Percentiles rank a stretch among this genome's conserved stretches.
These are phyloP conservation scores for Phytophthora ohioensis DNA, from an alignment of 352 stramenopile genomes.

Conservation along the genomic window DNA sequence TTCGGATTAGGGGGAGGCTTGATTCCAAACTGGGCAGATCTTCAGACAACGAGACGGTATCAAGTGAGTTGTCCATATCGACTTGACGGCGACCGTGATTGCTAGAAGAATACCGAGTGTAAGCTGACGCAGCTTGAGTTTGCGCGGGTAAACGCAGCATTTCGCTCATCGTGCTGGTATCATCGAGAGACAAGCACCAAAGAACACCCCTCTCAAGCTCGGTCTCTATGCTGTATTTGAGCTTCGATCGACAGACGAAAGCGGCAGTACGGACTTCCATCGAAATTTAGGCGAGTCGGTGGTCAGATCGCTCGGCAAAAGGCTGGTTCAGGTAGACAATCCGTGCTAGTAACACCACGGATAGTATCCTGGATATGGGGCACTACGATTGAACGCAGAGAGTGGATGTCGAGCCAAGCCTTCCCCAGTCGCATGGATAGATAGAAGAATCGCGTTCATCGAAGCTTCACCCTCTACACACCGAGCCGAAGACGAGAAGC, in stretches of 20 bases:
- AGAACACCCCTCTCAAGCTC: background rate
- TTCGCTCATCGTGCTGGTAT: background rate
- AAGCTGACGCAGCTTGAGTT: constrained; percentile 3
- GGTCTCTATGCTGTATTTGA: background rate
- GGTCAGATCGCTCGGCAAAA: constrained; percentile 28
- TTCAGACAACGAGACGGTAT: background rate
- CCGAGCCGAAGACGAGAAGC: constrained; percentile 5
- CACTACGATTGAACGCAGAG: constrained; percentile 11
- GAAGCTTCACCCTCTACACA: constrained; percentile 28
- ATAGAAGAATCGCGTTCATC: constrained; percentile 34
- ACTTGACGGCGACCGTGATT: constrained; percentile 1
- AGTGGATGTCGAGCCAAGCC: constrained; percentile 10
- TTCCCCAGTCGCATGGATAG: constrained; percentile 24
- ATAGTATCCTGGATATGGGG: background rate
- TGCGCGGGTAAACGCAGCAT: background rate
- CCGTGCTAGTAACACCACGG: background rate
- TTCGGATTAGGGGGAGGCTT: too few relatives aligned
- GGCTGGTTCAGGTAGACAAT: constrained; percentile 18
- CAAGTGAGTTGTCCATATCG: constrained; percentile 4
- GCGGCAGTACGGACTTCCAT: constrained; percentile 9
- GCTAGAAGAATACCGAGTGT: constrained; percentile 8
- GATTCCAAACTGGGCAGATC: background rate
- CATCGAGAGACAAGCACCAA: background rate
- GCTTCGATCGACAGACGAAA: background rate
- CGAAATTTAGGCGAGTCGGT: constrained; percentile 32